These are phyloP conservation scores for Lasiodiplodia hormozganensis DNA, from an alignment of 2,329 filamentous ascomycete species.

Conservation along the genomic window DNA sequence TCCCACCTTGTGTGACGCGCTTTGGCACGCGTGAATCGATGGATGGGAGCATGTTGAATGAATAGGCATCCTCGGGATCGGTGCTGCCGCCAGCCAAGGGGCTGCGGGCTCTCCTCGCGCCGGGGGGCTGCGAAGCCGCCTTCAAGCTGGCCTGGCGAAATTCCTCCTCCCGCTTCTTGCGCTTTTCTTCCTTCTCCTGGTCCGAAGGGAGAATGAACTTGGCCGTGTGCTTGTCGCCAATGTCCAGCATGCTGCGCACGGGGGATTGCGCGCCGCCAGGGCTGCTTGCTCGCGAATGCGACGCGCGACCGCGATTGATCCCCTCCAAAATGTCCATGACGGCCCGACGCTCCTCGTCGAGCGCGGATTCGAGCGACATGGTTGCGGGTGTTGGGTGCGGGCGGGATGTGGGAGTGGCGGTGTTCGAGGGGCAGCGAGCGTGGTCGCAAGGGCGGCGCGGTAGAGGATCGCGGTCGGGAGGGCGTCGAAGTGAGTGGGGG, in stretches of 20 bases:
- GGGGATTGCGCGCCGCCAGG: constrained; percentile 63
- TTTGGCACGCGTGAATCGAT: constrained; percentile 52
- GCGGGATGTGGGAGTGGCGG: constrained; percentile 3
- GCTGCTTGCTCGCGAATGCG: constrained; percentile 58
- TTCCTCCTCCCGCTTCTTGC: constrained; percentile 14
- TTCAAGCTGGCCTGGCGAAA: constrained; percentile 46
- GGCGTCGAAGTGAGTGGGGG: neutral
- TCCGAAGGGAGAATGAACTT: constrained; percentile 29
- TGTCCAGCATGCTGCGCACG: constrained; percentile 67
- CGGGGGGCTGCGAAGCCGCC: constrained; percentile 40
- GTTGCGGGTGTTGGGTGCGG: constrained; percentile 12
- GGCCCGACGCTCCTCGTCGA: constrained; percentile 79
- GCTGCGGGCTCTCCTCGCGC: constrained; percentile 44
- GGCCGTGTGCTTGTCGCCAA: constrained; percentile 34
- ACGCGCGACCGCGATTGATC: constrained; percentile 29
- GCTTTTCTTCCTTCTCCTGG: constrained; percentile 27
- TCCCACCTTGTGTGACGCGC: constrained; percentile 52
- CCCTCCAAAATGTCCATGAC: constrained; percentile 73
- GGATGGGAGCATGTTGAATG: constrained; percentile 55
- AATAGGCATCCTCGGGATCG: constrained; percentile 48
- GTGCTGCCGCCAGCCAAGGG: constrained; percentile 36
- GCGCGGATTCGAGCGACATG: constrained; percentile 78
- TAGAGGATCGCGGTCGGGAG: constrained; percentile 1
- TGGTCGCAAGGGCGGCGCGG: neutral
- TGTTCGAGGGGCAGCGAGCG: neutral